A percentile compares a stretch with the other conserved stretches of the same genome.
Conservation (phyloP, 345 rosid species). For the Heritiera littoralis region DNA sequence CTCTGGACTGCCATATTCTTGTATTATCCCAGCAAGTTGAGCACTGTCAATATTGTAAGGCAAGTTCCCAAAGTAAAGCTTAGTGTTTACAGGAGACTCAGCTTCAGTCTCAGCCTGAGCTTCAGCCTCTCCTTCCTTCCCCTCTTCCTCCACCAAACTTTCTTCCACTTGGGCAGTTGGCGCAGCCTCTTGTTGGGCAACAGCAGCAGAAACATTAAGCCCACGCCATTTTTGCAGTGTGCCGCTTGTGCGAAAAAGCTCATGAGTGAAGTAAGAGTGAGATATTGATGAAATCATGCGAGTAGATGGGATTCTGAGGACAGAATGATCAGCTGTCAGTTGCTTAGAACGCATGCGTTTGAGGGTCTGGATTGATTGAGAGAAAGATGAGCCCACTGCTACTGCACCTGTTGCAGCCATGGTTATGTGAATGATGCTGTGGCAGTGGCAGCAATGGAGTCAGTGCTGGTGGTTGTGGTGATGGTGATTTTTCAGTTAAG, state of each 20-base stretch:
- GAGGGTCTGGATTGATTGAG: constrained; percentile 40
- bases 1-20: constrained; percentile 75
- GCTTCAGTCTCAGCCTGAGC: constrained; percentile 28
- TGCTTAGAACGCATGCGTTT: constrained; percentile 41
- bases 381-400: constrained; percentile 44
- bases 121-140: constrained; percentile 16
- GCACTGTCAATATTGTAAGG: constrained; percentile 92
- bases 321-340: constrained; percentile 13
- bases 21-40: constrained; percentile 84
- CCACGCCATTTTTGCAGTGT: constrained; percentile 35
- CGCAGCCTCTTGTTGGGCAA: constrained; percentile 48
- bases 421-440: not conserved
- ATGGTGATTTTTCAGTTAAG: not conserved
- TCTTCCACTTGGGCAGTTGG: constrained; percentile 32
- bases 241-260: constrained; percentile 12
- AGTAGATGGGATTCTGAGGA: constrained; percentile 25
- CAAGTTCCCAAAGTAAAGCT: constrained; percentile 90
- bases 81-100: constrained; percentile 45
- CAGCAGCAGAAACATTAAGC: constrained; percentile 47
- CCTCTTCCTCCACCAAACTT: constrained; percentile 27
- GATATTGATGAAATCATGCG: constrained; percentile 18
- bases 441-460: not conserved
- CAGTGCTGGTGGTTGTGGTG: not conserved
- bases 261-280: constrained; percentile 19
- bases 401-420: constrained; percentile 48